These are phyloP conservation scores for Coemansia sp. DNA, from an alignment of 192 early-diverging fungal species.

Conservation along the genomic window DNA sequence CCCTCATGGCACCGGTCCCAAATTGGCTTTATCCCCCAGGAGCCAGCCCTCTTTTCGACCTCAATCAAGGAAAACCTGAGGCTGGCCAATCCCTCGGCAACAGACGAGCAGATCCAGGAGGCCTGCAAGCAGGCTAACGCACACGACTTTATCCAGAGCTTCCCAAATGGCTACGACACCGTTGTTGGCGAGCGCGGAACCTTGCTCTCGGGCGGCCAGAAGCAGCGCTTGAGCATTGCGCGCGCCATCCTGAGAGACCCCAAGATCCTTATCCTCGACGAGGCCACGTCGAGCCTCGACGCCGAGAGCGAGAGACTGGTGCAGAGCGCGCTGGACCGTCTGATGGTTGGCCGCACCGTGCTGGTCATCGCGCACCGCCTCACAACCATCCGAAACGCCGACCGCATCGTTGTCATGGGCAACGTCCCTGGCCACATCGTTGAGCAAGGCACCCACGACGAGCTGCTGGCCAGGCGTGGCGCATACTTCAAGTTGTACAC, in stretches of 20 bases:
- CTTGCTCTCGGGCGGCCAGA: conserved; percentile 62
- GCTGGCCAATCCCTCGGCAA: conserved; percentile 60
- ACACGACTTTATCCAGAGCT: conserved; percentile 58
- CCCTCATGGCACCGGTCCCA: conserved; percentile 61
- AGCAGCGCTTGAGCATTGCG: conserved; percentile 62
- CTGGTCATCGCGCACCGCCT: conserved; percentile 82
- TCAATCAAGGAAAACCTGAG: conserved; percentile 74
- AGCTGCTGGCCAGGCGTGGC: conserved; percentile 40
- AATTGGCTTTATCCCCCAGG: conserved; percentile 74
- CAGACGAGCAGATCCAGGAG: conserved; percentile 61
- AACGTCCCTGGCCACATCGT: conserved; percentile 51
- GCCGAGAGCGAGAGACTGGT: conserved; percentile 70
- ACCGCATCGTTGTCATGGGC: conserved; percentile 72
- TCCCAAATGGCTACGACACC: conserved; percentile 58
- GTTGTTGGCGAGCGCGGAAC: conserved; percentile 55
- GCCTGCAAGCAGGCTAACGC: conserved; percentile 77
- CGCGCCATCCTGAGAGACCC: conserved; percentile 61
- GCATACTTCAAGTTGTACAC: conserved; percentile 47
- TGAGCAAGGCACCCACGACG: conserved; percentile 50
- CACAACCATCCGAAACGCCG: conserved; percentile 75
- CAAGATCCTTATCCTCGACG: conserved; percentile 74
- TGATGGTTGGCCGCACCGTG: conserved; percentile 73
- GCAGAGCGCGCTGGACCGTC: conserved; percentile 68
- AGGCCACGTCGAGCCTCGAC: conserved; percentile 74
- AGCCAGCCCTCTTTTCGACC: conserved; percentile 77